Base-by-base conservation (phyloP, 176 grass and related monocot species). In the Cenchrus fungigraminus region DNA sequence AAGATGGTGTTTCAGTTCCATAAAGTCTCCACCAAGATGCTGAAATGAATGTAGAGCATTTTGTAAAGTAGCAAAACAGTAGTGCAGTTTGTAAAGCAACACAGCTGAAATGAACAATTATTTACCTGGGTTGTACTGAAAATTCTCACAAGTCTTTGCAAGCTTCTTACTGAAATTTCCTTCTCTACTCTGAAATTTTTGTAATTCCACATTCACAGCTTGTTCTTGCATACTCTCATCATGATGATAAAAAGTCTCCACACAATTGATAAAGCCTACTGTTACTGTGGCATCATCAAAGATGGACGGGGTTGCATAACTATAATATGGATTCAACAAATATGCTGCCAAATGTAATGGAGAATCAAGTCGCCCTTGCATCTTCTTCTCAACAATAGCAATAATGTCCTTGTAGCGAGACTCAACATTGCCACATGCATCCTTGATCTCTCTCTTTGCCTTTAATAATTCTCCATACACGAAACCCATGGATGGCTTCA, bases 121-220 rank as follows among this genome's bases (percentile, higher is more conserved):
- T 12, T 20, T 58, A 58, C 52, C 53, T 56, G 9, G 31, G 25
- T 76, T 58, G n/a, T 17, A 76, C 11, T 76, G 16, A 42, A 57
- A 76, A 16, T 73, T 76, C 37, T 55, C 29, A 76, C 8, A 76
- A 76, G 73, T 76, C 32, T 31, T 58, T 20, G 73, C 73, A 58
- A 54, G 52, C 12, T 54, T 15, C 13, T 54, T 54, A 14, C 1
- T 54, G 52, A 54, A 54, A 15, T 14, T 2, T 14, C 77, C 44
- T 65, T 52, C 77, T 29, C 15, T 79, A 12, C 17, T 66, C 45
- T 79, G 61, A 66, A 79, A 79, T 20, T 52, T 52, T 0, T 16
- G 52, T 5, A 66, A 34, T 66, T 79, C 61, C 17, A 19, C 19
- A 13, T 77, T 60, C 0, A 60, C 55, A 61, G 37, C 56, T 10